Evolutionary conservation across 2,329 filamentous ascomycete genomes (phyloP), one percentile per base, ranked within the genome.

Genomic region (Thyridium curvatum): DNA sequence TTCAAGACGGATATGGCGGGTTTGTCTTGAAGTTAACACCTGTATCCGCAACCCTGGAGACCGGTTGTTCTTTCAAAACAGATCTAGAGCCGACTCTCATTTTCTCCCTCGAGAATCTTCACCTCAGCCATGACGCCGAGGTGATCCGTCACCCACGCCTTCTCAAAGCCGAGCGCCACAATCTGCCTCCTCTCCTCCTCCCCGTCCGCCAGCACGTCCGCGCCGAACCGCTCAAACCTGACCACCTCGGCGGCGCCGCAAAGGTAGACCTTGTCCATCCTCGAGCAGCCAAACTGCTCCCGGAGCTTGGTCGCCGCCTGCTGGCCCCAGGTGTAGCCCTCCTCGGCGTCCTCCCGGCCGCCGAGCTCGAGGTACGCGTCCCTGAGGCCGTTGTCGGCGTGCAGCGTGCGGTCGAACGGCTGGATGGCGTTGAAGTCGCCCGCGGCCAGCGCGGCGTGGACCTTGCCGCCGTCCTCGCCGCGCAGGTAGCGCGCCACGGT

Each of bases 381-480:
- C 28, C 62, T 58, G 3, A 79, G 64, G 0, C 51, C 46, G 39
- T 74, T 72, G 1, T 73, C 66, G 0, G 49, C 46, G 38, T 72
- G 71, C 8, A 77, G 51, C 1, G 58, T 62, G 8, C 52, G 49
- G 49, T 79, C 75, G 39, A 74, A 76, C 0, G 62, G 62, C 44
- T 77, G 62, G 26, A 79, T 76, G 16, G 75, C 73, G 44, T 80
- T 80, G 32, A 78, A 63, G 48, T 79, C 74, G 1, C 76, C 76
- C 0, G 70, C 72, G 3, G 72, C 47, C 1, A 77, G 40, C 1
- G 63, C 66, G 2, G 61, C 67, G 7, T 63, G 41, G 1, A 70
- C 53, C 3, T 52, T 44, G 21, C n/a, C n/a, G n/a, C n/a, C n/a
- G 0, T 54, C 30, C 3, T 55, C 51, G 6, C 10, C 10, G 3